Evolutionary conservation across 2,329 filamentous ascomycete genomes (phyloP).

Genomic region (Aspergillus pseudoterreus): DNA sequence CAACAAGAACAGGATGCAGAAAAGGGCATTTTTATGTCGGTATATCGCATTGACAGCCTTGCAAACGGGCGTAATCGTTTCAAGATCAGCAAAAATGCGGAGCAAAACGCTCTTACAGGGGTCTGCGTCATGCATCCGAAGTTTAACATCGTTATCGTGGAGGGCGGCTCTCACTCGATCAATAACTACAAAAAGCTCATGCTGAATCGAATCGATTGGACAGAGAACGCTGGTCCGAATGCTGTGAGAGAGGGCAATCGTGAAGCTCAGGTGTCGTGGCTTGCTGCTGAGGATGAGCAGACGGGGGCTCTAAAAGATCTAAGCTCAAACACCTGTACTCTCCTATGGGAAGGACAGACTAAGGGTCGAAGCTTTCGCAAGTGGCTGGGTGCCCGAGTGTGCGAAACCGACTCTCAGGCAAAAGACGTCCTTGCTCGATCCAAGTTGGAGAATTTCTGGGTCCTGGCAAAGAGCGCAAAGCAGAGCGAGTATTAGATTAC

Average conservation of each 20-base stretch:
- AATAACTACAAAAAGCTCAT: conserved; percentile 87
- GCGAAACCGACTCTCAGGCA: conserved; percentile 86
- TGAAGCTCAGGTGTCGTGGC: conserved; percentile 65
- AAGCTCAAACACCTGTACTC: conserved; percentile 71
- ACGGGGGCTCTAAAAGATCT: conserved; percentile 74
- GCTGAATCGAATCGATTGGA: conserved; percentile 92
- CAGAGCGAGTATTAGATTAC: conserved; percentile 17
- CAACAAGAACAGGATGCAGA: conserved; percentile 87
- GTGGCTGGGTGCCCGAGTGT: conserved; percentile 79
- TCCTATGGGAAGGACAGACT: conserved; percentile 89
- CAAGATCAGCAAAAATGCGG: conserved; percentile 88
- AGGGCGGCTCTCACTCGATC: conserved; percentile 81
- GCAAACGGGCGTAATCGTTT: conserved; percentile 90
- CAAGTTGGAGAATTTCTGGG: conserved; percentile 97
- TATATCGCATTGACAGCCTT: conserved; percentile 87
- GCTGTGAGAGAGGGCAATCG: conserved; percentile 54
- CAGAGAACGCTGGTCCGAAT: conserved; percentile 73
- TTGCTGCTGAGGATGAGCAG: conserved; percentile 72
- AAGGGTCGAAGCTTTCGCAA: conserved; percentile 77
- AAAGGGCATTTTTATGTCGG: conserved; percentile 78
- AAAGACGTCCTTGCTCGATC: conserved; percentile 72
- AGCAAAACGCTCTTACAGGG: conserved; percentile 81
- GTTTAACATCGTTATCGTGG: conserved; percentile 84
- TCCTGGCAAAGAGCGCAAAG: conserved; percentile 68
- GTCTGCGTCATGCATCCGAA: conserved; percentile 89